A percentile compares a stretch with the other conserved stretches of the same genome.
Conservation (phyloP, 2,329 filamentous ascomycete genomes). For the Cercospora zeina region DNA sequence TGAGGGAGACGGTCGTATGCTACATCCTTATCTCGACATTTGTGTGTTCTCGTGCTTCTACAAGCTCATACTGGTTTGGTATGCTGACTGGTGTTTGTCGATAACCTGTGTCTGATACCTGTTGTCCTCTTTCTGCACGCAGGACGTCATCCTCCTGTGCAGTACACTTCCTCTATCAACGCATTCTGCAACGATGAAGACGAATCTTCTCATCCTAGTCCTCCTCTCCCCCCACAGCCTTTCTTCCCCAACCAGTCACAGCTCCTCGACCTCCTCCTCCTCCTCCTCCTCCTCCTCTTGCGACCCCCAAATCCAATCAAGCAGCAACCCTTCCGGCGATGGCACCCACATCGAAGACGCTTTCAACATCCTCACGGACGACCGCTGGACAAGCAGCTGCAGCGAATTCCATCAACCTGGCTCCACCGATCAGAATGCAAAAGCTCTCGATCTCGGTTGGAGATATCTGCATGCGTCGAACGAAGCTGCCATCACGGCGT, state of each 20-base stretch:
- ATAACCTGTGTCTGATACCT: not conserved
- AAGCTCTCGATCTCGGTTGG: not conserved
- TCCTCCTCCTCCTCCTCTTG: not conserved
- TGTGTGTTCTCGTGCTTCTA: not conserved
- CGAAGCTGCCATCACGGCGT: conserved; percentile 1
- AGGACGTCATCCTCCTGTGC: not conserved
- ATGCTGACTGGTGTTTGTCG: not conserved
- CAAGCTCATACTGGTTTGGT: not conserved
- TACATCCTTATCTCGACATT: too few relatives aligned
- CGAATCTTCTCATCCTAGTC: not conserved
- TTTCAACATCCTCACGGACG: conserved; percentile 5
- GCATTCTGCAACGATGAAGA: not conserved
- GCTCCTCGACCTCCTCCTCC: not conserved
- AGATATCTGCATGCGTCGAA: not conserved
- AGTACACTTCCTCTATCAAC: not conserved
- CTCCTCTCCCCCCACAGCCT: not conserved
- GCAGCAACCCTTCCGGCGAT: not conserved
- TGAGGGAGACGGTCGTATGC: not conserved
- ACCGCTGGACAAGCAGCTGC: not conserved
- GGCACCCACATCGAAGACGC: conserved; percentile 2
- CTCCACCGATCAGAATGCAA: not conserved
- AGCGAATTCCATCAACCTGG: not conserved
- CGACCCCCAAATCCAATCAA: not conserved
- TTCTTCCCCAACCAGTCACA: not conserved
- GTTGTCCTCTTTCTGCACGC: not conserved